phyloP scores from a whole-genome alignment of 768 basidiomycete genomes.

The Mycena latifolia region DNA sequence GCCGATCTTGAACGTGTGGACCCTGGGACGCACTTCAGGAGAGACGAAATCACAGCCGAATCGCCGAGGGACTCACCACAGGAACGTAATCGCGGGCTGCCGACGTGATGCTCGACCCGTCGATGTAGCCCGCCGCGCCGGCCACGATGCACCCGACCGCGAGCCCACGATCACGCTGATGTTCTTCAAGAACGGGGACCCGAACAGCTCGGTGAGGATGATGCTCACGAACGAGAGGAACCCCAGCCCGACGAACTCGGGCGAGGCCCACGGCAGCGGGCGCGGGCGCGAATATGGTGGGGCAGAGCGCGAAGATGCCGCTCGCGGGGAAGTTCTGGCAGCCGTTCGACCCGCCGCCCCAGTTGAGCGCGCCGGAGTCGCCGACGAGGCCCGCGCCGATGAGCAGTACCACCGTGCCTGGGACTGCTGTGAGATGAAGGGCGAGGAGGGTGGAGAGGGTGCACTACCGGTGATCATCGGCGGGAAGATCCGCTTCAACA shows the following conservation, averaged over 20 bases:
- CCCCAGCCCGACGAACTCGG: slow-evolving; percentile 88
- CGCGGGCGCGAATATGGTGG: slow-evolving; percentile 76
- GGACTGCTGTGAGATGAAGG: neutral
- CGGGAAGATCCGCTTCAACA: slow-evolving; percentile 78
- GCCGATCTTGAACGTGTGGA: slow-evolving; percentile 28
- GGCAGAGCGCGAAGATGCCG: slow-evolving; percentile 81
- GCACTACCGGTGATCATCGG: slow-evolving; percentile 79
- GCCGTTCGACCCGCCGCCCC: slow-evolving; percentile 87
- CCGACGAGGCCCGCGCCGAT: slow-evolving; percentile 82
- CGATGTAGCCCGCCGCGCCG: slow-evolving; percentile 84
- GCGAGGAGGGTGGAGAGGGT: neutral
- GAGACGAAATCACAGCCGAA: neutral
- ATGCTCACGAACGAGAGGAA: slow-evolving; percentile 86
- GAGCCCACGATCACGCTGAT: slow-evolving; percentile 82
- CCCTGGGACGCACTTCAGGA: slow-evolving; percentile 33
- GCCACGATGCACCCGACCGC: slow-evolving; percentile 85
- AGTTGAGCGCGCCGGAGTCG: slow-evolving; percentile 68
- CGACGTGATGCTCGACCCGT: slow-evolving; percentile 69
- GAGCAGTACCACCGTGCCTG: slow-evolving; percentile 83
- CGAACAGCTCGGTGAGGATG: slow-evolving; percentile 84
- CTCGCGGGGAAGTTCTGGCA: slow-evolving; percentile 71
- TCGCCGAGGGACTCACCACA: slow-evolving; percentile 63
- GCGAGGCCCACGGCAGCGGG: slow-evolving; percentile 84
- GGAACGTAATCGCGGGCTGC: slow-evolving; percentile 86
- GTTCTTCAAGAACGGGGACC: slow-evolving; percentile 88